Conservation (phyloP, 2,329 filamentous ascomycete genomes). For the Botrytis byssoidea region DNA sequence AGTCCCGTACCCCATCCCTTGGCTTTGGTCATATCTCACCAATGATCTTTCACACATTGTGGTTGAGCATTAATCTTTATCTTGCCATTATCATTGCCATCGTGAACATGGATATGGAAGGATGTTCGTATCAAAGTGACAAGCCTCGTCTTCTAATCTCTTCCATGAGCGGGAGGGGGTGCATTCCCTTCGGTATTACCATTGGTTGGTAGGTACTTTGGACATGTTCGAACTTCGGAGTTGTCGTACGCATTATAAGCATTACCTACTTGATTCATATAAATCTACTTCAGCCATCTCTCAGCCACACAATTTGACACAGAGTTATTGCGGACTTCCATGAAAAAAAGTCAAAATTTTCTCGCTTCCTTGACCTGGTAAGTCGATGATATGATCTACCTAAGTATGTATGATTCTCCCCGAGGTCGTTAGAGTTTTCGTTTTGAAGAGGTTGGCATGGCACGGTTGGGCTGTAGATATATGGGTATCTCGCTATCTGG, state of each 20-base stretch:
- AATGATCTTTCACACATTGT: background rate
- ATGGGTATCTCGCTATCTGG: slow-evolving; percentile 8
- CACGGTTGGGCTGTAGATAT: slow-evolving; percentile 15
- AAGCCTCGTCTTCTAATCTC: background rate
- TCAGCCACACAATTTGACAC: slow-evolving; percentile 10
- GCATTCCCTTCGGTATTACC: slow-evolving; percentile 1
- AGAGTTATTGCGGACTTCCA: background rate
- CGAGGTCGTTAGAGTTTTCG: background rate
- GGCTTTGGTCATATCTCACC: slow-evolving; percentile 9
- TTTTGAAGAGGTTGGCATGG: slow-evolving; percentile 11
- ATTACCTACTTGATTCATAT: slow-evolving; percentile 9
- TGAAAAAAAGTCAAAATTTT: slow-evolving; percentile 10
- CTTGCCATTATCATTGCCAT: background rate
- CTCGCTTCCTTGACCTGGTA: background rate
- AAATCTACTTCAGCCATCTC: background rate
- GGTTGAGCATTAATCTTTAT: slow-evolving; percentile 1
- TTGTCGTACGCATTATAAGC: background rate
- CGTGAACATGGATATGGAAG: background rate
- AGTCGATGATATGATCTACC: background rate
- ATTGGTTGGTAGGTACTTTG: background rate
- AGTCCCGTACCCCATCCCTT: slow-evolving; percentile 1
- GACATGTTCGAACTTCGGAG: background rate
- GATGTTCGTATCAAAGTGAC: background rate
- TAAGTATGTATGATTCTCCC: background rate
- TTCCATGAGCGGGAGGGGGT: background rate